Conservation (phyloP, 768 basidiomycete species). For the Auricularia heimuer region DNA sequence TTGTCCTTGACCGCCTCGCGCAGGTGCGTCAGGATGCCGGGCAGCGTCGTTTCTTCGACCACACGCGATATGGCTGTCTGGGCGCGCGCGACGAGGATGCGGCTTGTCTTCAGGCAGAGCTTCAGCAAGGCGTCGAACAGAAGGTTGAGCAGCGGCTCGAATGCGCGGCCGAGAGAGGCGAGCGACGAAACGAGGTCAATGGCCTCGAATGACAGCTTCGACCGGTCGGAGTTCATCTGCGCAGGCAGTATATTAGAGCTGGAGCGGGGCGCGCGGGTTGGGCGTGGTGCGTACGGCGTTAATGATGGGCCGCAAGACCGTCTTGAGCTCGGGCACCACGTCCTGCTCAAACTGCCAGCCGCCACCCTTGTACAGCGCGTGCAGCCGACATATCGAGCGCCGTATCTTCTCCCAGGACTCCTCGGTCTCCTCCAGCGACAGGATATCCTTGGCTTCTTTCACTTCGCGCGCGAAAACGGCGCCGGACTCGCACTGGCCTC, state of each 20-base stretch:
- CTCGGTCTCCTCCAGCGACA: slow-evolving; percentile 54
- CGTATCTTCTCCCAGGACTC: slow-evolving; percentile 70
- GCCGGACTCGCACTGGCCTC: not conserved
- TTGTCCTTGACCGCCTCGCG: slow-evolving; percentile 56
- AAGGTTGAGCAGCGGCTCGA: slow-evolving; percentile 56
- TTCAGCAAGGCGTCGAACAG: slow-evolving; percentile 60
- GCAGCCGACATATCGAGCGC: slow-evolving; percentile 37
- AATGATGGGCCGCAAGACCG: slow-evolving; percentile 42
- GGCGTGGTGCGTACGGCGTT: slow-evolving; percentile 31
- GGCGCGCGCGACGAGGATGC: slow-evolving; percentile 62
- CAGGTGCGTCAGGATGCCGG: slow-evolving; percentile 52
- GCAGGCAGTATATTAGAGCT: not conserved
- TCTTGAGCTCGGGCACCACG: slow-evolving; percentile 40
- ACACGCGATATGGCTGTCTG: slow-evolving; percentile 48
- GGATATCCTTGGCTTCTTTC: not conserved
- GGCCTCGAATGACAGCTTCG: slow-evolving; percentile 56
- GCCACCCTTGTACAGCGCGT: slow-evolving; percentile 39
- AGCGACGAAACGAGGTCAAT: slow-evolving; percentile 50
- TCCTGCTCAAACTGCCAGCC: slow-evolving; percentile 43
- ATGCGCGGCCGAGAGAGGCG: slow-evolving; percentile 46
- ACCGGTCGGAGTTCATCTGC: slow-evolving; percentile 54
- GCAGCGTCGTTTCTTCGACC: slow-evolving; percentile 58
- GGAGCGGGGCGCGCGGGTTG: not conserved
- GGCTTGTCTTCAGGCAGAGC: slow-evolving; percentile 67
- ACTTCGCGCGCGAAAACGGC: not conserved